phyloP scores from a whole-genome alignment of 257 asterid species.

The Ilex aquifolium region DNA sequence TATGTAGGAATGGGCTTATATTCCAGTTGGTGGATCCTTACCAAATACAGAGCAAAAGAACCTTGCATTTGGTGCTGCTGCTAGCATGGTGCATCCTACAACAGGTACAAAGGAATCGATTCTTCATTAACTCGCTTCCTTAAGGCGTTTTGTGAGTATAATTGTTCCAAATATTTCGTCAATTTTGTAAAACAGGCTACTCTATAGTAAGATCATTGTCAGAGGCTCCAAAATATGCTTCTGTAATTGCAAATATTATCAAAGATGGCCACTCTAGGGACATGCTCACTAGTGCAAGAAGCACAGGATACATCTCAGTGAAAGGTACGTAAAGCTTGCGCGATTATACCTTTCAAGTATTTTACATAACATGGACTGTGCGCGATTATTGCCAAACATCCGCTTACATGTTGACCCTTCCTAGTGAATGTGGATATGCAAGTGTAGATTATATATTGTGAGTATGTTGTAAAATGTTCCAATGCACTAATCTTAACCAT shows the following conservation, averaged over 20 bases:
- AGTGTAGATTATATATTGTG: too few species aligned
- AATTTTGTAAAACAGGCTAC: slow-evolving; percentile 50
- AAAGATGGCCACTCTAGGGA: slow-evolving; percentile 35
- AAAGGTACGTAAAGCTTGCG: slow-evolving; percentile 49
- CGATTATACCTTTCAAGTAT: neutral
- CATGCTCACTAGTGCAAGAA: slow-evolving; percentile 33
- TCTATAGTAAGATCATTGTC: slow-evolving; percentile 95
- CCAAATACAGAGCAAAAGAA: slow-evolving; percentile 94
- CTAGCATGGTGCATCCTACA: slow-evolving; percentile 99
- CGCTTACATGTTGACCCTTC: too few species aligned
- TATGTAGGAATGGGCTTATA: slow-evolving; percentile 95
- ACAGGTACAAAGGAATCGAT: slow-evolving; percentile 48
- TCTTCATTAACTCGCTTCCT: neutral
- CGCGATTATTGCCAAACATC: too few species aligned
- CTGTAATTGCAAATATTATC: slow-evolving; percentile 67
- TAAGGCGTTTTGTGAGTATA: neutral
- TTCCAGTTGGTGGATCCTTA: slow-evolving; percentile 98
- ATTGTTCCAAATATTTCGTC: slow-evolving; percentile 1
- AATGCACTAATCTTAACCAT: too few species aligned
- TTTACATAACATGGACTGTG: neutral
- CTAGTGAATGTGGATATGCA: too few species aligned
- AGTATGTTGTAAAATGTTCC: too few species aligned
- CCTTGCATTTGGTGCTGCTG: slow-evolving; percentile 99
- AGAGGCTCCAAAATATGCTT: slow-evolving; percentile 95
- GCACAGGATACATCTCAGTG: slow-evolving; percentile 53